Evolutionary conservation across 345 rosid species (phyloP), one percentile per base, ranked within the genome.

Genomic region (Isatis tinctoria): DNA sequence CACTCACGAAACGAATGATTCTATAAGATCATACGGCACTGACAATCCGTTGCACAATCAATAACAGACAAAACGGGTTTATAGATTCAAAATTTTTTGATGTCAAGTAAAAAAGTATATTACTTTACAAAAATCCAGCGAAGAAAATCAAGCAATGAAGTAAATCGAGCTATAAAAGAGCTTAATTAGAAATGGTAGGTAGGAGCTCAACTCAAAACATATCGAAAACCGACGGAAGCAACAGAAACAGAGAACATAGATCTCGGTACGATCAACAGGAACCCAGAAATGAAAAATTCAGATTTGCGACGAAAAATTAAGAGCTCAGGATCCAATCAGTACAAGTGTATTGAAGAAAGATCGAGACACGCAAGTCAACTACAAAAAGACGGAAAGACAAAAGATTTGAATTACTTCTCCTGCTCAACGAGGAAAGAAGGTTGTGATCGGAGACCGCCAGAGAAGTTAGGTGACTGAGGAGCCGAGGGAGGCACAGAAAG

Each of bases 391-490:
- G 64, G 45, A 62, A 33, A 36, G 10, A 49, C 13, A 10, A 51
- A 20, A 24, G 32, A 24, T 37, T 53, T 69, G 8, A 62, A 61
- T 56, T 81, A 95, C 99, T 90, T 90, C 72, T 95, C 97, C 16
- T 92, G 97, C 82, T 92, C 97, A 45, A 80, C 86, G 63, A 94
- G 72, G 49, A 87, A 88, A 16, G 92, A 75, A 57, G 93, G 72
- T 16, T 78, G 84, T 65, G 92, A 83, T 72, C 91, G 84, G 71
- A 88, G 97, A 68, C 91, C 85, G 68, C 90, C 82, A 35, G 89
- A 73, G 74, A 90, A 74, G 76, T 92, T 97, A 72, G 97, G 97
- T 54, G 98, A 92, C 83, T 83, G 89, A 80, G 97, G 91, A 30
- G 91, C 89, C 4, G 97, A 86, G 3, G 93, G 97, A 72, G 77